Conservation (phyloP, 2,329 filamentous ascomycete genomes). For the Fusarium sp. region DNA sequence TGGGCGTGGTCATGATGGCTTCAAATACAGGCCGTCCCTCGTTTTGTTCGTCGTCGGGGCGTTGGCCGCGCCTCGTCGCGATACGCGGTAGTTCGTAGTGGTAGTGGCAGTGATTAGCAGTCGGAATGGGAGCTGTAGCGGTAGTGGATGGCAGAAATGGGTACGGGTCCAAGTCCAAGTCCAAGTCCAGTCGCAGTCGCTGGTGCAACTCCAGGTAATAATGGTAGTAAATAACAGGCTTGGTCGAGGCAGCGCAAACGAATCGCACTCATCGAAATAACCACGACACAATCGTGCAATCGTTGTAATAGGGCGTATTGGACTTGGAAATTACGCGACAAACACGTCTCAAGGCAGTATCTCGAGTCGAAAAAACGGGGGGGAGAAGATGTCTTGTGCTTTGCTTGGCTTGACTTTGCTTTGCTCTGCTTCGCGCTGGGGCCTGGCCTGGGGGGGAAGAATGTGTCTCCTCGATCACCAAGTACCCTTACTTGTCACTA, state of each 20-base stretch:
- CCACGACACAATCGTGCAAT: conserved; percentile 51
- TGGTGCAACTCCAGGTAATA: conserved; percentile 56
- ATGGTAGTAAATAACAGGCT: conserved; percentile 46
- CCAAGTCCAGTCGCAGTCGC: conserved; percentile 46
- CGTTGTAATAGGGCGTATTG: conserved; percentile 35
- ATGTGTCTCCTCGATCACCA: conserved; percentile 57
- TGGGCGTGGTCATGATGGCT: conserved; percentile 45
- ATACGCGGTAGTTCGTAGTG: conserved; percentile 55
- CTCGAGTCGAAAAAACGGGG: conserved; percentile 48
- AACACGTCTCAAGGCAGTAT: conserved; percentile 40
- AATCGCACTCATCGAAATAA: conserved; percentile 51
- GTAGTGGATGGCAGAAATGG: conserved; percentile 50
- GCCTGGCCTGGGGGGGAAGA: conserved; percentile 50
- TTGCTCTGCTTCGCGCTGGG: conserved; percentile 30
- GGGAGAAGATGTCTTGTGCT: conserved; percentile 41
- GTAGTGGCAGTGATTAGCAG: conserved; percentile 50
- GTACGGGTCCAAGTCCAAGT: conserved; percentile 22
- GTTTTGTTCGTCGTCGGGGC: conserved; percentile 42
- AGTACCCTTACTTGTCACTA: conserved; percentile 47
- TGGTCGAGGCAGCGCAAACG: conserved; percentile 53
- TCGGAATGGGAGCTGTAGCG: conserved; percentile 49
- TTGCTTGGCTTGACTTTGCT: conserved; percentile 32
- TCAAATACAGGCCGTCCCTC: conserved; percentile 28
- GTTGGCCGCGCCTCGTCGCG: conserved; percentile 56
- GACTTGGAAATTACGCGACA: conserved; percentile 44